Conservation (phyloP, 2,329 filamentous ascomycete species). For the Penicillium sp. region DNA sequence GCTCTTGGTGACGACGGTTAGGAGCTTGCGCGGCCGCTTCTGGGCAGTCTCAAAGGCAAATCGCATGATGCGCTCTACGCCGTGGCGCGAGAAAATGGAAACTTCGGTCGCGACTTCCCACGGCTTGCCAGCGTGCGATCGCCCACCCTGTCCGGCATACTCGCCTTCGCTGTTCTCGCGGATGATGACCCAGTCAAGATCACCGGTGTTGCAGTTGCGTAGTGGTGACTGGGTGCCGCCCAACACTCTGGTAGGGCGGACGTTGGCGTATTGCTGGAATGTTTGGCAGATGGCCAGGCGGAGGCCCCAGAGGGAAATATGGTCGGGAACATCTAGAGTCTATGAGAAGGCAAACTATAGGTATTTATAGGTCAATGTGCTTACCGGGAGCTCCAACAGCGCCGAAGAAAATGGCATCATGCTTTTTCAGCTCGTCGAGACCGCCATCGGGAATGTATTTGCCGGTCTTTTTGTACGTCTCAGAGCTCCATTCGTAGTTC, state of each 20-base stretch:
- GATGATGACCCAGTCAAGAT: slow-evolving; percentile 63
- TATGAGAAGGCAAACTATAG: not conserved
- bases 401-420: slow-evolving; percentile 64
- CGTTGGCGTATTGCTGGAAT: slow-evolving; percentile 64
- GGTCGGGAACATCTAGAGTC: slow-evolving; percentile 55
- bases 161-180: slow-evolving; percentile 64
- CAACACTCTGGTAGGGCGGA: slow-evolving; percentile 60
- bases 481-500: slow-evolving; percentile 62
- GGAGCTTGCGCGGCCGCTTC: slow-evolving; percentile 51
- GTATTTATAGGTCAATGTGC: not conserved
- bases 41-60: slow-evolving; percentile 60
- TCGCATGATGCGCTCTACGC: slow-evolving; percentile 55
- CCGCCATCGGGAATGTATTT: slow-evolving; percentile 60
- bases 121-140: slow-evolving; percentile 53
- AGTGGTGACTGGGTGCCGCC: slow-evolving; percentile 57
- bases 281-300: slow-evolving; percentile 63
- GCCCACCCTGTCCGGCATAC: slow-evolving; percentile 60
- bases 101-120: slow-evolving; percentile 62
- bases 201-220: slow-evolving; percentile 49
- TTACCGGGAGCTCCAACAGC: slow-evolving; percentile 59
- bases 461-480: slow-evolving; percentile 61
- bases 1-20: slow-evolving; percentile 62
- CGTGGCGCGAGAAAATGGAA: slow-evolving; percentile 58
- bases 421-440: slow-evolving; percentile 52
- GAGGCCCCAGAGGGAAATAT: slow-evolving; percentile 63